Evolutionary conservation across 2,329 filamentous ascomycete species (phyloP), one percentile per base, ranked within the genome.

Genomic region (Talaromyces sp.): DNA sequence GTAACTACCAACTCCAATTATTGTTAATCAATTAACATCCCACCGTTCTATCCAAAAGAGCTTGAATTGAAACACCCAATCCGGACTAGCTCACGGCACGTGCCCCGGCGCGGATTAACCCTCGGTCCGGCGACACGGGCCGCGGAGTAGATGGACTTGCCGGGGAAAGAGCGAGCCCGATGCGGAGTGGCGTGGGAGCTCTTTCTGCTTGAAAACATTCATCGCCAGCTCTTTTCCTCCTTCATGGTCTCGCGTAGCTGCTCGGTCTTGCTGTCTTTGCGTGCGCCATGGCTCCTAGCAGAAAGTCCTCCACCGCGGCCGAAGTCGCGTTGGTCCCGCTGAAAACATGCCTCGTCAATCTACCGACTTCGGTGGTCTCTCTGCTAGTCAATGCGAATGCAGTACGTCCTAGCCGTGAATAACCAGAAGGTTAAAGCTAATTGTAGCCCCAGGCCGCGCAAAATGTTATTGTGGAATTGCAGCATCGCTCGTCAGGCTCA

Each of bases 391-490:
- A 93, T 78, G 85, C 93, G 68, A 96, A 98, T 73, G 93, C 93
- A 51, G 91, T 96, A 82, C 78, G 89, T 74, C 14, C 14, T 44
- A 61, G 52, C 64, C 47, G 56, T 14, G 18, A 23, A 63, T 59
- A 28, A 8, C 0, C 1, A 12, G 31, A 27, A 23, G 3, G 12
- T 1, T 2, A 9, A 64, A 60, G 59, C 69, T 76, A 61, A 61
- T 31, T n/a, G 44, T 12, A 42, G 51, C 30, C 36, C 12, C 69
- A 96, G 92, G 85, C 93, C 63, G 91, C 90, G 36, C 95, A 99
- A 79, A 96, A 98, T 89, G 91, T 98, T 68, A 85, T 98, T 65
- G 89, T 99, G 74, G 95, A 99, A 78, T 84, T 99, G 66, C 89
- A 84, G 73, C 96, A 90, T 78, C 87, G 88, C 70, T 83, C 83